Conservation (phyloP, 176 grass and related monocot species). For the Carex cristatella region DNA sequence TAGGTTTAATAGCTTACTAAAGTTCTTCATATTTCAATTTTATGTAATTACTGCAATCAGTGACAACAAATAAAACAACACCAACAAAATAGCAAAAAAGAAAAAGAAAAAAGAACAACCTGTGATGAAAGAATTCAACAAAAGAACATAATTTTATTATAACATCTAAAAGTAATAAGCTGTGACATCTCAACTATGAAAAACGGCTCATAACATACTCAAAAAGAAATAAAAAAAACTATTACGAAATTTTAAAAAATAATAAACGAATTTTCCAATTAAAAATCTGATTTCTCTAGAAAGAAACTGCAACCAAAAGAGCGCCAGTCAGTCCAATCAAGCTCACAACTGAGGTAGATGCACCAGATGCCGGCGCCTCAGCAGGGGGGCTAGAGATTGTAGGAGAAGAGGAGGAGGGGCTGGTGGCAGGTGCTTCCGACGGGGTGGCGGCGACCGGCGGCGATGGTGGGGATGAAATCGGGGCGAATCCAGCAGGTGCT, state of each 20-base stretch:
- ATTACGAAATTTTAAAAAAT: neutral
- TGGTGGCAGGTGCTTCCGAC: conserved; percentile 12
- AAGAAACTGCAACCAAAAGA: neutral
- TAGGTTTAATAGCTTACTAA: no score
- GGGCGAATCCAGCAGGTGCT: neutral
- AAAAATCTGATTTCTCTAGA: neutral
- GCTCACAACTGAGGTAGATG: neutral
- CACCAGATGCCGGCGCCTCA: neutral
- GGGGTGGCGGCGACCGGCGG: neutral
- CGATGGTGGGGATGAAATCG: conserved; percentile 11
- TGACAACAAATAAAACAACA: neutral
- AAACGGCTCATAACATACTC: neutral
- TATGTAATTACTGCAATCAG: neutral
- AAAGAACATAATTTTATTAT: neutral
- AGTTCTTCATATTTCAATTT: neutral
- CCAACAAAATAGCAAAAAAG: neutral
- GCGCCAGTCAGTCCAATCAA: conserved; percentile 1
- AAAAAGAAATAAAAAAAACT: neutral
- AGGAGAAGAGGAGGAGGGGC: conserved; percentile 15
- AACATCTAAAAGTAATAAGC: neutral
- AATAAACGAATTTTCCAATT: neutral
- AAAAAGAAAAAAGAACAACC: neutral
- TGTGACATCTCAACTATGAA: neutral
- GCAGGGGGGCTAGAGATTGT: neutral
- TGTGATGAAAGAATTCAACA: neutral